Conservation (phyloP, 1,139 yeast genomes). For the Saccharomyces hybrid region DNA sequence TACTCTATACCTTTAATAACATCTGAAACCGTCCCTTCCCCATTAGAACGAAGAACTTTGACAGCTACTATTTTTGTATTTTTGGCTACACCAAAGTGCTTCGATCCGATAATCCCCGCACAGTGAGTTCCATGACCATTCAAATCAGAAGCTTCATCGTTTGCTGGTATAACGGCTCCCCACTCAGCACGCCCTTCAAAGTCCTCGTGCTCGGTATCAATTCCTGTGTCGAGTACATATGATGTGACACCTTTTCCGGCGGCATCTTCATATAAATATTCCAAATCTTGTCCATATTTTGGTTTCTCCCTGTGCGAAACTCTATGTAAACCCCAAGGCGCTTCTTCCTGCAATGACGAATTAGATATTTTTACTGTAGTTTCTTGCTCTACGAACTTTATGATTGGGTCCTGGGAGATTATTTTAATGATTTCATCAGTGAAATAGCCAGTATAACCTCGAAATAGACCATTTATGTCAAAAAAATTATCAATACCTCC, state of each 20-base stretch:
- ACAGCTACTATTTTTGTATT: constrained; percentile 68
- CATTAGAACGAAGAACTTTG: constrained; percentile 68
- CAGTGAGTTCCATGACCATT: constrained; percentile 90
- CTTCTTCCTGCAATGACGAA: constrained; percentile 64
- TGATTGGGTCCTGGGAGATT: constrained; percentile 65
- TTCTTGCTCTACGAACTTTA: constrained; percentile 72
- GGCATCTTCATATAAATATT: constrained; percentile 71
- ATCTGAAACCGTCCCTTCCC: constrained; percentile 75
- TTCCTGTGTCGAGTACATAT: constrained; percentile 86
- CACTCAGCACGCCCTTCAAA: constrained; percentile 87
- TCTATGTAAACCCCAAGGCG: constrained; percentile 97
- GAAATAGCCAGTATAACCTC: constrained; percentile 72
- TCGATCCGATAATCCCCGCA: constrained; percentile 81
- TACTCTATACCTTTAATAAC: constrained; percentile 76
- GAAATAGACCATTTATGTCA: constrained; percentile 44
- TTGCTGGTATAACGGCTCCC: constrained; percentile 86
- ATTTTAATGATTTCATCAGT: constrained; percentile 61
- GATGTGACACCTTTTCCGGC: constrained; percentile 93
- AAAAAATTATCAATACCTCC: constrained; percentile 50
- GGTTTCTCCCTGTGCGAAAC: constrained; percentile 79
- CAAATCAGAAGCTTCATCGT: constrained; percentile 79
- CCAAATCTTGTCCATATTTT: constrained; percentile 65
- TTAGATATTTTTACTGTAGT: constrained; percentile 63
- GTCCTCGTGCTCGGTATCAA: constrained; percentile 71
- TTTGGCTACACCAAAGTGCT: constrained; percentile 72